A percentile compares a stretch with the other conserved stretches of the same genome.
Conservation (phyloP, 306 rosid species). For the Sesbania bispinosa region DNA sequence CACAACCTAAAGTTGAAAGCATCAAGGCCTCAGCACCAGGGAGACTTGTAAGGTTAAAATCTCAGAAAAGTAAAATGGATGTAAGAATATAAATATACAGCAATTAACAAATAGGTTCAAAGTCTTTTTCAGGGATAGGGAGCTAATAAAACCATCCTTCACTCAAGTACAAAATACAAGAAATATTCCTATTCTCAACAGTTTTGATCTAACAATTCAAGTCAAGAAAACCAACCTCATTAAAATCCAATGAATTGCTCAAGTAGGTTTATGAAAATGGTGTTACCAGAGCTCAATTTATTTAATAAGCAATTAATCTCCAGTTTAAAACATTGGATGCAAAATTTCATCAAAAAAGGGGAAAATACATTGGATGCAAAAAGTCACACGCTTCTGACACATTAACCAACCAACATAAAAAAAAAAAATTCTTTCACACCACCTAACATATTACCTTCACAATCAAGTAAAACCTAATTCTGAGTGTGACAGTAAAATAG, state of each 20-base stretch:
- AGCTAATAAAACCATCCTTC: background rate
- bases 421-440: slow-evolving; percentile 23
- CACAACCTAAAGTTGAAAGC: slow-evolving; percentile 9
- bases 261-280: background rate
- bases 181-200: background rate
- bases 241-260: slow-evolving; percentile 21
- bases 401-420: slow-evolving; percentile 41
- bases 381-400: slow-evolving; percentile 48
- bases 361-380: too few species aligned
- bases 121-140: background rate
- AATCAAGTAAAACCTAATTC: slow-evolving; percentile 48
- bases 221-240: slow-evolving; percentile 23
- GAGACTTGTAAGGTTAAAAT: background rate
- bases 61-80: background rate
- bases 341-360: slow-evolving; percentile 30
- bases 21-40: slow-evolving; percentile 2
- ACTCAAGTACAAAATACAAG: background rate
- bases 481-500: slow-evolving; percentile 36
- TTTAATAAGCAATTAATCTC: slow-evolving; percentile 10
- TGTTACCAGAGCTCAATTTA: slow-evolving; percentile 6
- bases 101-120: background rate
- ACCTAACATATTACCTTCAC: slow-evolving; percentile 40
- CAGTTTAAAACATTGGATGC: slow-evolving; percentile 6
- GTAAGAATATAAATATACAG: background rate
- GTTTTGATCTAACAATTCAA: background rate